Base-by-base conservation (phyloP, 1,139 yeast species). In the Kazachstania sp. region DNA sequence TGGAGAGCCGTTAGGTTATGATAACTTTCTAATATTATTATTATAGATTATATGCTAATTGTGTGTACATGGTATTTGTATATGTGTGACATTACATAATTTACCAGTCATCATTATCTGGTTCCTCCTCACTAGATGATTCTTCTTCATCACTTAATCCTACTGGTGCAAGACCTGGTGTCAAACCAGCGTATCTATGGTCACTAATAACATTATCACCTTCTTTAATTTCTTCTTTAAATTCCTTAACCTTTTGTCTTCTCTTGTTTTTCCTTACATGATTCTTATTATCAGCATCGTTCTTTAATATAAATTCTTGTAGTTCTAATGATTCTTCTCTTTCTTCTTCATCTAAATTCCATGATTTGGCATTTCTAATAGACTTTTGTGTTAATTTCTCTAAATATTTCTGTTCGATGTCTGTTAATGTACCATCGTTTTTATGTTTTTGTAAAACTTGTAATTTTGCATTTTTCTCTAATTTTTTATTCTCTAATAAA, bases 151-250 rank as follows among this genome's bases (percentile, higher is more conserved):
- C 77, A 46, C 72, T 72, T 55, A 74, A 75, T 45, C 82, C 95
- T 19, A 86, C 94, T 15, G 95, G 95, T 0, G 95, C 96, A 65
- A 87, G 74, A 47, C 96, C 96, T 1, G 95, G 96, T 0, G 96
- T 87, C 49, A 87, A 72, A 13, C 95, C 95, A 42, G 87, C 81
- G 56, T 74, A 75, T 39, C 64, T 61, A 39, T 60, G 59, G 41
- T 59, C 66, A 30, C 49, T 47, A 2, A 43, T 47, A 4, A 26
- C 19, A 31, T 48, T 53, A 34, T 56, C 56, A 46, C 53, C 56
- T 46, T 35, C 49, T 44, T 37, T 44, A 47, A 47, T 52, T 29
- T 51, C 53, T 51, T 57, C 65, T 46, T 56, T 61, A 46, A 61
- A 59, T 32, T 50, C 49, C 43, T 58, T 59, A 15, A 43, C 47